Percentiles rank a stretch among this genome's conserved stretches.
phyloP scores from a whole-genome alignment of 441 rosid genomes.

The Daphne laureola region DNA sequence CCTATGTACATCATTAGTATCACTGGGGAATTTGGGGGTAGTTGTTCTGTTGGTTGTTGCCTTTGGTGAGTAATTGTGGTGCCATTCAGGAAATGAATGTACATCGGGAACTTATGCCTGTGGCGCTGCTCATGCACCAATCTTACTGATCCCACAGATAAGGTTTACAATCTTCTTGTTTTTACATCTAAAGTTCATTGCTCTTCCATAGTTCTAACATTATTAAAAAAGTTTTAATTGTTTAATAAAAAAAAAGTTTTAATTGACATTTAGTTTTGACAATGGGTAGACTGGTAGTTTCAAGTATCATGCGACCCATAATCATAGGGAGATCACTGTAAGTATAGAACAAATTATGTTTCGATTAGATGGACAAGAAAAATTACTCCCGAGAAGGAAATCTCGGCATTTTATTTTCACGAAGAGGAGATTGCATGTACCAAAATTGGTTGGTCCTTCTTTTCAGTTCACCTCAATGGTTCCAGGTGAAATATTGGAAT shows the following conservation, averaged over 20 bases:
- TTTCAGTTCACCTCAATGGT: neutral
- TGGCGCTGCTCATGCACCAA: constrained; percentile 44
- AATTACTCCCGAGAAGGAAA: constrained; percentile 14
- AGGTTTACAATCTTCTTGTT: constrained; percentile 53
- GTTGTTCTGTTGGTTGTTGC: constrained; percentile 41
- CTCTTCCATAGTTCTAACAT: constrained; percentile 3
- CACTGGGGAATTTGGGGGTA: constrained; percentile 20
- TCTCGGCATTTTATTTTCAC: constrained; percentile 10
- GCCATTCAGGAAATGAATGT: constrained; percentile 55
- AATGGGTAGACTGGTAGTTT: no score
- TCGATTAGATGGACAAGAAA: constrained; percentile 18
- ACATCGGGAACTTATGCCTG: constrained; percentile 49
- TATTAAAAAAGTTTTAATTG: no score
- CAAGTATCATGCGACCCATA: neutral
- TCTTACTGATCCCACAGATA: constrained; percentile 44
- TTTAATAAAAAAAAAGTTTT: no score
- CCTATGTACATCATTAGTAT: no score
- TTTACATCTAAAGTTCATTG: constrained; percentile 27
- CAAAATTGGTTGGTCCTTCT: constrained; percentile 7
- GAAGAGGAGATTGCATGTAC: constrained; percentile 6
- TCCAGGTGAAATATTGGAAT: constrained; percentile 6
- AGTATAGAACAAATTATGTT: neutral
- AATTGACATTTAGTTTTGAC: no score
- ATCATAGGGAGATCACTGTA: neutral
- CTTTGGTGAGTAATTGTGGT: constrained; percentile 62